Evolutionary conservation across 2,329 filamentous ascomycete genomes (phyloP), one percentile per base, ranked within the genome.

Genomic region (Ceratocystis alfenasii): DNA sequence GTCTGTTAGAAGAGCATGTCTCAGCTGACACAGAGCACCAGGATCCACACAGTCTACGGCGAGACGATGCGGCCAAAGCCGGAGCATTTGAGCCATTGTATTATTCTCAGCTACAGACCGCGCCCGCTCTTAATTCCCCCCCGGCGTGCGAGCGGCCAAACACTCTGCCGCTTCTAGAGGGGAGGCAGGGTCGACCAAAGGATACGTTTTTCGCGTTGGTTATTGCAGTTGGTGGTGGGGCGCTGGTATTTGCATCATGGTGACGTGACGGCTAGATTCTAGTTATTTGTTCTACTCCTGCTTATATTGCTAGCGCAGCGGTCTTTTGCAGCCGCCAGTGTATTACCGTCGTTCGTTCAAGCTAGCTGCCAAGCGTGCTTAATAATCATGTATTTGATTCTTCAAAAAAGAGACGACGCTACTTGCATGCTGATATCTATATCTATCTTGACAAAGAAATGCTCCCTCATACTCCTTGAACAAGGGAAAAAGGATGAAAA

Each of bases 181-280:
- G n/a, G n/a, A n/a, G 46, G 62, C 46, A 48, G 15, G 33, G 36
- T 22, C 22, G 22, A 8, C 25, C 25, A 7, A 36, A 55, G 25
- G 45, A 65, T 20, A 64, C 63, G 5, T 67, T 64, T 45, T 20
- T 67, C 1, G 36, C 36, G 1, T 28, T 64, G 15, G 66, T 67
- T n/a, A 65, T 64, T 50, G 55, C 55, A 15, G 62, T 67, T 12
- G 50, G 62, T 20, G 62, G 53, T 8, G 57, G 50, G 25, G 66
- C 62, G 17, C 62, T 62, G 45, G 53, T 36, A 25, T 66, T 48
- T 67, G 53, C 62, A 20, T 48, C 55, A 28, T 62, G 53, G 62
- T 65, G 30, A 62, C 36, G 62, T 65, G 30, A 62, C 8, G 5
- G 36, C 15, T 20, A 36, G 20, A 33, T 25, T 65, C 3, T 28